These are phyloP conservation scores for Fusarium ramigenum DNA, from an alignment of 2,329 filamentous ascomycete genomes.

Conservation along the genomic window DNA sequence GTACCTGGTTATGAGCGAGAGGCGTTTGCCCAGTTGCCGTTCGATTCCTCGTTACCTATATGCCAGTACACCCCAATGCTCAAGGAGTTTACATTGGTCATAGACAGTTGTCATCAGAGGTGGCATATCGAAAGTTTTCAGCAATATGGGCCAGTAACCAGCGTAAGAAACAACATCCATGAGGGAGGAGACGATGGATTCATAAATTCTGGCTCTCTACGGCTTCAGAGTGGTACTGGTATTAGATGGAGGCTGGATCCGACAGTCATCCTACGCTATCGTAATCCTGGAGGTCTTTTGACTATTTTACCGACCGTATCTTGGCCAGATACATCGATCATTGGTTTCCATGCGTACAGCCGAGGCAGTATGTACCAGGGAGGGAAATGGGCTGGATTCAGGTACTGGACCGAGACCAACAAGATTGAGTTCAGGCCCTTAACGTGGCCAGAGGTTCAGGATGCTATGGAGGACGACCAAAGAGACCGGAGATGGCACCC, in stretches of 20 bases:
- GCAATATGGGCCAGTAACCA: not conserved
- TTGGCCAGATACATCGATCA: rapidly evolving
- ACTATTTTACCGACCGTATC: rapidly evolving
- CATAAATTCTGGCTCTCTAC: no score
- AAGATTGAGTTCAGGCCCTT: not conserved
- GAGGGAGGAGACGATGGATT: no score
- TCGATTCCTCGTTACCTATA: not conserved
- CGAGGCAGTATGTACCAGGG: not conserved
- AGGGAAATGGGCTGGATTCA: not conserved
- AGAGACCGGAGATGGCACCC: rapidly evolving
- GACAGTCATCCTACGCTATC: rapidly evolving
- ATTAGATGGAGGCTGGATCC: not conserved
- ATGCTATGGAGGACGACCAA: not conserved
- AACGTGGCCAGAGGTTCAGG: not conserved
- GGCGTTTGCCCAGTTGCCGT: rapidly evolving
- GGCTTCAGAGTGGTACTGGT: not conserved
- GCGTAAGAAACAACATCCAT: not conserved
- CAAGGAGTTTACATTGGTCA: not conserved
- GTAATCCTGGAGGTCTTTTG: not conserved
- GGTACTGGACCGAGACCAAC: not conserved
- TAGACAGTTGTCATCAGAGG: rapidly evolving
- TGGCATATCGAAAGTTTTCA: not conserved
- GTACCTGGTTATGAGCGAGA: rapidly evolving
- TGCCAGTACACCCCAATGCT: not conserved
- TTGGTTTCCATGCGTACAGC: not conserved